Conservation (phyloP, 2,329 filamentous ascomycete genomes). For the Trichoderma sp. region DNA sequence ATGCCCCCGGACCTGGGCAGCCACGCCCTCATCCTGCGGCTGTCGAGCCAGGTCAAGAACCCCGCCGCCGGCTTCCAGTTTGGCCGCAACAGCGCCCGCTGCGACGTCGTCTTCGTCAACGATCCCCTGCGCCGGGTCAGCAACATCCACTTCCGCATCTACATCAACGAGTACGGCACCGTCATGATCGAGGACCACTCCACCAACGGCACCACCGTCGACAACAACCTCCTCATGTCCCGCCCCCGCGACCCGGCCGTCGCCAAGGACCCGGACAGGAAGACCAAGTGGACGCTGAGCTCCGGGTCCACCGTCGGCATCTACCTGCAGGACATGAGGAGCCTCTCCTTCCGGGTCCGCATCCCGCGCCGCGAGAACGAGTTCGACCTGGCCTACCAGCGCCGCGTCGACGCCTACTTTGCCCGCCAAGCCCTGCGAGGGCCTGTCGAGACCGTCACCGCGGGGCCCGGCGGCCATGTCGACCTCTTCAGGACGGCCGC, state of each 20-base stretch:
- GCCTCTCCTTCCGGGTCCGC: conserved; percentile 82
- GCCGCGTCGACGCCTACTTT: conserved; percentile 72
- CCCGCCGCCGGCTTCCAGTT: conserved; percentile 78
- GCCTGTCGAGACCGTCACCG: conserved; percentile 45
- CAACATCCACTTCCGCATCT: conserved; percentile 96
- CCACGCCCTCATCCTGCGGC: conserved; percentile 75
- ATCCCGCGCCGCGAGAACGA: conserved; percentile 74
- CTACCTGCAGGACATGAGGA: conserved; percentile 53
- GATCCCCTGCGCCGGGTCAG: conserved; percentile 76
- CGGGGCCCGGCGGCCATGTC: conserved; percentile 52
- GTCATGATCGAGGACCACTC: conserved; percentile 93
- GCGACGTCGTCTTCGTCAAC: conserved; percentile 70
- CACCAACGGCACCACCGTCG: conserved; percentile 93
- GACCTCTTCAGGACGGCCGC: conserved; percentile 39
- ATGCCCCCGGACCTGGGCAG: conserved; percentile 47
- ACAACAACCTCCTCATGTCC: conserved; percentile 64
- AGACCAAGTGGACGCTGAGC: conserved; percentile 62
- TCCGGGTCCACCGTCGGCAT: conserved; percentile 76
- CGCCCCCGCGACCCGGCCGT: conserved; percentile 33
- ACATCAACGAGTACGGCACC: conserved; percentile 79
- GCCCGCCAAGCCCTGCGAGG: conserved; percentile 42
- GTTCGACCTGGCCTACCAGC: conserved; percentile 65
- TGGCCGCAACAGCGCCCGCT: conserved; percentile 71
- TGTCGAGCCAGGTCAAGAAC: conserved; percentile 73
- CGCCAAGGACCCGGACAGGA: conserved; percentile 38